Base-by-base conservation (phyloP, 495 filamentous ascomycete species). In the Letharia columbiana region DNA sequence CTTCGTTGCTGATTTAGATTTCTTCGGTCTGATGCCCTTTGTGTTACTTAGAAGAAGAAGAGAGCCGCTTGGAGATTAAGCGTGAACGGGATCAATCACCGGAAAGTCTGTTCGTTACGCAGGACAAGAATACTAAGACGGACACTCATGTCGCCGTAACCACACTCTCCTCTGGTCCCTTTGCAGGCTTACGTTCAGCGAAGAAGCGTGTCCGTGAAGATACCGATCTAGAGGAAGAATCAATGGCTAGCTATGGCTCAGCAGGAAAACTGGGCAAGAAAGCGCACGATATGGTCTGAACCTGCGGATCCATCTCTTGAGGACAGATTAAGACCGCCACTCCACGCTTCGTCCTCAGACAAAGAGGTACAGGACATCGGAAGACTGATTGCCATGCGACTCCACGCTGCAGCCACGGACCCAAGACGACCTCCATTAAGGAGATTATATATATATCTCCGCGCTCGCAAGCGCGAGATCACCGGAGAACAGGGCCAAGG, bases 241-340 rank as follows among this genome's bases (percentile, higher is more conserved):
- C 31, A 0, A 57, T 18, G 31, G 2, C 31, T 15, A 37, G 15
- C 31, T 57, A 37, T 7, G 54, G 54, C 1, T 33, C 54, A 35
- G 13, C 54, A 17, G 42, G 62, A 49, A 66, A 66, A 2, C 17
- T 40, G n/a, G 39, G 4, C 37, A 65, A 39, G 56, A 42, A 65
- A 18, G 31, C 23, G 23, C 23, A 28, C 23, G 23, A 28, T 28
- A 28, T 28, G 23, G 23, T 28, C 23, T 28, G 23, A 28, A 28
- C 23, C 23, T 28, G 23, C 23, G 23, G 23, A 28, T 28, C 23
- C 23, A 28, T 28, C 23, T 28, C 23, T 28, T 28, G 23, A 28
- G 23, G 23, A 28, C 23, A 28, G 23, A 28, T 28, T 28, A 28
- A 28, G 23, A 28, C 23, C 23, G 1, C 23, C 23, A 28, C 23